These are phyloP conservation scores for Letharia columbiana DNA, from an alignment of 495 filamentous ascomycete species.

Conservation along the genomic window DNA sequence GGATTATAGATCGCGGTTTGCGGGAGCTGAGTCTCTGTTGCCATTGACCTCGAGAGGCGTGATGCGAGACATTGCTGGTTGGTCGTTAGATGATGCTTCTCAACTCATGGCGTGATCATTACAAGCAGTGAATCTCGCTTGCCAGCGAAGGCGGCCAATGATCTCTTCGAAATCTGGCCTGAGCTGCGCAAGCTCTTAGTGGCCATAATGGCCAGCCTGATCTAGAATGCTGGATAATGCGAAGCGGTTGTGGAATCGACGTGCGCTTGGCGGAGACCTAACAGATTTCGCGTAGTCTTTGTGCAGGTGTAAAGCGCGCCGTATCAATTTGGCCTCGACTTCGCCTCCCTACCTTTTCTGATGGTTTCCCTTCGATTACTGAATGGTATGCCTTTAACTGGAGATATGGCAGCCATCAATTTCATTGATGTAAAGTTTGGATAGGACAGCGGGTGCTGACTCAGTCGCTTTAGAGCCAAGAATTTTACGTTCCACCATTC, in stretches of 20 bases:
- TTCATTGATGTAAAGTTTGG: too few relatives aligned
- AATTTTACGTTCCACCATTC: too few relatives aligned
- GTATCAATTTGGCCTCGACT: too few relatives aligned
- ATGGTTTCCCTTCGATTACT: too few relatives aligned
- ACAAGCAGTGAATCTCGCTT: constrained; percentile 40
- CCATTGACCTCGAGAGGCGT: constrained; percentile 56
- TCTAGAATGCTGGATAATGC: neutral
- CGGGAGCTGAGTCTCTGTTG: constrained; percentile 54
- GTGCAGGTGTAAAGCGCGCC: too few relatives aligned
- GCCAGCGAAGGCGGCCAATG: constrained; percentile 12
- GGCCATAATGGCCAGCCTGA: neutral
- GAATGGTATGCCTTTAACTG: too few relatives aligned
- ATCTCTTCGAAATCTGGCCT: neutral
- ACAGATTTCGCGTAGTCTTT: too few relatives aligned
- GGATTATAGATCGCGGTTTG: constrained; percentile 28
- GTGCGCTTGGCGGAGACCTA: neutral
- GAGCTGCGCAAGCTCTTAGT: neutral
- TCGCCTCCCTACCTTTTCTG: too few relatives aligned
- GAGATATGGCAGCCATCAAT: too few relatives aligned
- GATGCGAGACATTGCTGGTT: constrained; percentile 46
- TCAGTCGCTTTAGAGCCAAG: too few relatives aligned
- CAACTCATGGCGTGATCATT: constrained; percentile 5
- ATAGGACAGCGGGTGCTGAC: too few relatives aligned
- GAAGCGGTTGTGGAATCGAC: neutral
- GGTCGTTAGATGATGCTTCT: neutral